Conservation (phyloP, 805 yeast genomes). For the Candida patagonica region DNA sequence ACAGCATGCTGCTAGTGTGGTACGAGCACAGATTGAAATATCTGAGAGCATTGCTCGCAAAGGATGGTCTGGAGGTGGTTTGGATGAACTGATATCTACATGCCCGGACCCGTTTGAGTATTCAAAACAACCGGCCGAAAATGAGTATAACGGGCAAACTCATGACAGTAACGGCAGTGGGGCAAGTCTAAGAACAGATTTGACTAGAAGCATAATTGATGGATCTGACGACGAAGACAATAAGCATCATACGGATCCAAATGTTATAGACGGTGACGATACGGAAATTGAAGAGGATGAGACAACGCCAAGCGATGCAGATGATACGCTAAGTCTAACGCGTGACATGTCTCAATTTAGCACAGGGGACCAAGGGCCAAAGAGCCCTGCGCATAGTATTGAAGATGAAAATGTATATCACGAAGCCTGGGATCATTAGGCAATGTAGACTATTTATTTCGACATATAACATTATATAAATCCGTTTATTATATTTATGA, state of each 20-base stretch:
- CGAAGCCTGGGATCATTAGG: no score
- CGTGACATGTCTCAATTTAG: no score
- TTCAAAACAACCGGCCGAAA: background rate
- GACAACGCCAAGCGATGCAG: no score
- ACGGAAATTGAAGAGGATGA: no score
- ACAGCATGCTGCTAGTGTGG: conserved; percentile 49
- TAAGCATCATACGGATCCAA: background rate
- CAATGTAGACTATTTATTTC: no score
- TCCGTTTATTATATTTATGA: no score
- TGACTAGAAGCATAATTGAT: background rate
- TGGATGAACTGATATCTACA: conserved; percentile 54
- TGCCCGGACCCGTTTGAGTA: conserved; percentile 55
- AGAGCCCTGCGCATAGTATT: no score
- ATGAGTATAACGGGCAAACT: conserved; percentile 5
- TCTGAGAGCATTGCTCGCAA: conserved; percentile 73
- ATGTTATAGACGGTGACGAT: background rate
- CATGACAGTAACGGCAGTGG: background rate
- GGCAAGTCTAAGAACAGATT: background rate
- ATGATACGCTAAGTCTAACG: background rate
- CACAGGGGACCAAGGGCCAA: no score
- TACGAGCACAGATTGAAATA: conserved; percentile 73
- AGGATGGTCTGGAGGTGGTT: conserved; percentile 83
- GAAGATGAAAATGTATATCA: no score
- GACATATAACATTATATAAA: no score
- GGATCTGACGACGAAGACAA: background rate